These are phyloP conservation scores for Dactylellina drechsleri DNA, from an alignment of 2,329 filamentous ascomycete genomes.

Conservation along the genomic window DNA sequence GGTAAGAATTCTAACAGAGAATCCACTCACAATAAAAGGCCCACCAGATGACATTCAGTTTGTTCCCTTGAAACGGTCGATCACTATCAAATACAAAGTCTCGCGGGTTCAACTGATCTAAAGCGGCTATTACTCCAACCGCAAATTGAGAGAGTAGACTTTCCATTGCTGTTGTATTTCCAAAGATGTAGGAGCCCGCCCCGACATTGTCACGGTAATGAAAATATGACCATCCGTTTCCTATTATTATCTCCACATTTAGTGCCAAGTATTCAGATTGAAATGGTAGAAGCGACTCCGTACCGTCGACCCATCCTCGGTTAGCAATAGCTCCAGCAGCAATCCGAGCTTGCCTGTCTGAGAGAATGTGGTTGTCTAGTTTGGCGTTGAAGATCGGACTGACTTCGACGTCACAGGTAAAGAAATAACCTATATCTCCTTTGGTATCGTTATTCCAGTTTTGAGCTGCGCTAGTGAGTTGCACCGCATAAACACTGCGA, in stretches of 20 bases:
- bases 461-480: constrained; percentile 21
- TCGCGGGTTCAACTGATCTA: constrained; percentile 21
- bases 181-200: constrained; percentile 11
- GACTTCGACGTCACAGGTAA: constrained; percentile 12
- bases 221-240: constrained; percentile 24
- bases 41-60: constrained; percentile 28
- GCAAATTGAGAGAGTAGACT: constrained; percentile 22
- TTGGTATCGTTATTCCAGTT: constrained; percentile 1
- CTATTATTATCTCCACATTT: constrained; percentile 1
- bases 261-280: background rate
- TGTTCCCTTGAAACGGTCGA: constrained; percentile 28
- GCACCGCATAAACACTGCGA: constrained; percentile 8
- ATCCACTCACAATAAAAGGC: constrained; percentile 12
- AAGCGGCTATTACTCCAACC: constrained; percentile 10
- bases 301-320: constrained; percentile 24
- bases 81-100: constrained; percentile 21
- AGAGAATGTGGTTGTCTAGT: constrained; percentile 18
- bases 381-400: constrained; percentile 14
- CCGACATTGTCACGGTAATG: constrained; percentile 21
- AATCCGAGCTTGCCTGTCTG: constrained; percentile 19
- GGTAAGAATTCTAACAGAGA: background rate
- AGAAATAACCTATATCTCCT: constrained; percentile 23
- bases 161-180: constrained; percentile 18
- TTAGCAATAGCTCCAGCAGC: constrained; percentile 27
- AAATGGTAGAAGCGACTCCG: background rate